A percentile compares a stretch with the other conserved stretches of the same genome.
These are phyloP conservation scores for Hypoxylon sp. DNA, from an alignment of 2,329 filamentous ascomycete species.

Conservation along the genomic window DNA sequence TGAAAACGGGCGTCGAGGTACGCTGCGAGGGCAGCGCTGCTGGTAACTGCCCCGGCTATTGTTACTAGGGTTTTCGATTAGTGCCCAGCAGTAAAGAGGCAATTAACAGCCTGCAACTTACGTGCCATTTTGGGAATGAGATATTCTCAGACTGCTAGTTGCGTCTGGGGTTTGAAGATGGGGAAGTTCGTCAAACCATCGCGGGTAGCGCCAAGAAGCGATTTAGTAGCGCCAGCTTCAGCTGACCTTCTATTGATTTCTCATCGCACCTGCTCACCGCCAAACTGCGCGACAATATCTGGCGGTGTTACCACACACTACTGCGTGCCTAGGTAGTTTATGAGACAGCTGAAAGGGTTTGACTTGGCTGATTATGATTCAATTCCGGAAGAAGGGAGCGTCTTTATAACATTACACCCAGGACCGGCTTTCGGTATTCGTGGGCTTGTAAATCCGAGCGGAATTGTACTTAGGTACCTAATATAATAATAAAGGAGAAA, in stretches of 20 bases:
- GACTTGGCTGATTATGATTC: not conserved
- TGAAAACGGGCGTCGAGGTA: slow-evolving; percentile 78
- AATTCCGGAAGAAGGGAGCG: not conserved
- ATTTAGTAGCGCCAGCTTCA: not conserved
- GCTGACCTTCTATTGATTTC: not conserved
- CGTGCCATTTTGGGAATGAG: slow-evolving; percentile 29
- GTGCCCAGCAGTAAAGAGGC: not conserved
- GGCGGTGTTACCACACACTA: not conserved
- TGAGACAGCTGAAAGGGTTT: not conserved
- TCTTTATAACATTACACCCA: not conserved
- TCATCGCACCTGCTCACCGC: not conserved
- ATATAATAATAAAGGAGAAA: too few relatives aligned
- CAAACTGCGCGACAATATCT: not conserved
- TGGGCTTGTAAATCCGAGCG: not conserved
- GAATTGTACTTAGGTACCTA: too few relatives aligned
- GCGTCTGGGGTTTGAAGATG: not conserved
- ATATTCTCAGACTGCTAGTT: not conserved
- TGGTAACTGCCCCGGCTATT: slow-evolving; percentile 42
- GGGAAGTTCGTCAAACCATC: not conserved
- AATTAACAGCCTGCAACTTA: slow-evolving; percentile 16
- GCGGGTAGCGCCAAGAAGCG: not conserved
- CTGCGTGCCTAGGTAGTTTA: not conserved
- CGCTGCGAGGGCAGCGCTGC: slow-evolving; percentile 55
- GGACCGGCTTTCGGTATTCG: not conserved
- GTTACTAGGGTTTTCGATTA: slow-evolving; percentile 32